Base-by-base conservation (phyloP, 2,329 filamentous ascomycete species). In the Penicillium sumatraense region DNA sequence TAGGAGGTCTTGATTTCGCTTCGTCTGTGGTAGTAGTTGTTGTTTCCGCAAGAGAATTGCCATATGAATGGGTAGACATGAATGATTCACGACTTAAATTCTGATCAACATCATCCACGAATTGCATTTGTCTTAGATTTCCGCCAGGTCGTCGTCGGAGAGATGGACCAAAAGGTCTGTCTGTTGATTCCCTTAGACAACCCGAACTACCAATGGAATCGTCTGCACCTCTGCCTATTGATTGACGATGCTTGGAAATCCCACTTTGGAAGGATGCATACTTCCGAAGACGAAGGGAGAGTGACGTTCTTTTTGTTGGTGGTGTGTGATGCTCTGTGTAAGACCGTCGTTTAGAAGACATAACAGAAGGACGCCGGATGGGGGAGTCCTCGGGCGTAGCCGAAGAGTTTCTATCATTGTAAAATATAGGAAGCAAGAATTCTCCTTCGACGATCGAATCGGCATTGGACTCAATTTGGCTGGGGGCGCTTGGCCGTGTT, bases 81-180 rank as follows among this genome's bases (percentile, higher is more conserved):
- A 71, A 69, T 5, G 77, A 79, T 24, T 62, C 63, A n/a, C 72
- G 72, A 41, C 67, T 65, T 2, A 65, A 60, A 7, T 59, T 60
- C 36, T 76, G 73, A 13, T 87, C 83, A 3, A 87, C 70, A 27
- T 90, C 87, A 36, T 83, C 83, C 26, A 88, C 83, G 56, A 87
- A 88, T 16, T 81, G 82, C 33, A 84, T 88, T 14, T 86, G 88
- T 58, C 88, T 83, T 45, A 95, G 75, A 69, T 93, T 86, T 29
- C 90, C 89, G 45, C 90, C 90, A 6, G 89, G 90, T 13, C 87
- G 82, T 68, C 90, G 81, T 57, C 90, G 83, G 58, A 95, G 80
- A 38, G 88, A 80, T 41, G 87, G 83, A 6, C 68, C 71, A 13
- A 61, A 63, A 24, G 68, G 62, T 55, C 66, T 67, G 38, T 66